Evolutionary conservation across 148 eudicot genomes (phyloP), one percentile per base, ranked within the genome.

Genomic region (Cornus florida): DNA sequence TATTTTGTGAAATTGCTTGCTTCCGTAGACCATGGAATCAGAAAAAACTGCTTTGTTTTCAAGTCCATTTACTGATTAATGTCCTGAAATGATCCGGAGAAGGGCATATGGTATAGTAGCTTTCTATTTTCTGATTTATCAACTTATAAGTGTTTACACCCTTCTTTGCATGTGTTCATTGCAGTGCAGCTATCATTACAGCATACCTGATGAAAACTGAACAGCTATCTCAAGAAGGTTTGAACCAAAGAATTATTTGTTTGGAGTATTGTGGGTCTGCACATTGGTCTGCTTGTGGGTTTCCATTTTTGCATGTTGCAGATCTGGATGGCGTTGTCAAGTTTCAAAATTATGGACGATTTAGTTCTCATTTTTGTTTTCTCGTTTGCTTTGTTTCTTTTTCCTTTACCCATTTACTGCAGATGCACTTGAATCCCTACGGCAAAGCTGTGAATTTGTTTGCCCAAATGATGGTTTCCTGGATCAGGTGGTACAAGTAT

Each of bases 131-230:
- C 72, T 84, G 83, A 71, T 84, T 87, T 84, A 41, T 82, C 83
- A 72, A 82, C 72, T 71, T 78, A 75, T 64, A 69, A 71, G 75
- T 78, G 83, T 86, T 90, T 79, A 82, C 86, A 79, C 76, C 79
- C 79, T 82, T 84, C 77, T 91, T 86, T 86, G 79, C 71, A 31
- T 81, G 85, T 88, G 86, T 77, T 84, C 46, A 73, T 86, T 89
- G 89, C 98, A 95, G 99, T 86, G 99, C 99, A 79, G 88, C 99
- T 81, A 92, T 96, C 39, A 80, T 96, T 77, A 91, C 95, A 70
- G 99, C 99, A 41, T 96, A 93, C 84, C 88, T 93, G 88, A 93
- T 93, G 99, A 90, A 89, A 86, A 89, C 95, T 81, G 97, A 93
- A 83, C 89, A 81, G 48, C 87, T 96, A 77, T 84, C 98, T 77